phyloP scores from a whole-genome alignment of 1,284 basidiomycete genomes.

The Puccinia triticina region DNA sequence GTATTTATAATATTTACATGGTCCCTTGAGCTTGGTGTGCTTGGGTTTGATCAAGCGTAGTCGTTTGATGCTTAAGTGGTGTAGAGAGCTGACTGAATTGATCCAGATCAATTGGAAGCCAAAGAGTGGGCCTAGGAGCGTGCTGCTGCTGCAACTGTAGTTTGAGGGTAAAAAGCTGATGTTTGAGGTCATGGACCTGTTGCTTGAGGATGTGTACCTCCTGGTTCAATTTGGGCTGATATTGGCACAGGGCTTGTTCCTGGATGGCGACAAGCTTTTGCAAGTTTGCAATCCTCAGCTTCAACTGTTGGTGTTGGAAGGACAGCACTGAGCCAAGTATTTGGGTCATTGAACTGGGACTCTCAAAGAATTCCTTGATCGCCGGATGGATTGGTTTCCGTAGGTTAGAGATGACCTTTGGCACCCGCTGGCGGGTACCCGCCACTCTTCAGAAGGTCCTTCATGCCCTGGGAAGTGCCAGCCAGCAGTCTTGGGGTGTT shows the following conservation, averaged over 20 bases:
- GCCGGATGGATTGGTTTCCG: constrained; percentile 2
- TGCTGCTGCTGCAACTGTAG: neutral
- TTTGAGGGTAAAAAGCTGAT: neutral
- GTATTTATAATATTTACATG: no score
- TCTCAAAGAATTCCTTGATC: constrained; percentile 32
- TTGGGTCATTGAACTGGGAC: constrained; percentile 18
- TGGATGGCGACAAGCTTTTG: constrained; percentile 23
- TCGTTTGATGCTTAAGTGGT: constrained; percentile 8
- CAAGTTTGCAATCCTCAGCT: constrained; percentile 21
- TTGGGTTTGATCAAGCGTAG: neutral
- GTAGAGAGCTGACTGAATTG: neutral
- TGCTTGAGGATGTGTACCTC: constrained; percentile 22
- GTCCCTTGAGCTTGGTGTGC: neutral
- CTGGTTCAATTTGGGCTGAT: neutral
- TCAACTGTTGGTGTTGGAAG: constrained; percentile 42
- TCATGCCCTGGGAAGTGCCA: no score
- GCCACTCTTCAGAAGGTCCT: no score
- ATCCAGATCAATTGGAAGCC: neutral
- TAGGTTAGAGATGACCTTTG: no score
- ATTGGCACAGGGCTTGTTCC: neutral
- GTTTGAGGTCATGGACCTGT: constrained; percentile 22
- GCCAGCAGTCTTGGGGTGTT: no score
- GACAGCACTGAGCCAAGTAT: constrained; percentile 1
- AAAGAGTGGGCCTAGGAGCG: neutral
- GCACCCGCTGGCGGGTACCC: no score